A percentile compares a stretch with the other conserved stretches of the same genome.
These are phyloP conservation scores for Neurospora sp. DNA, from an alignment of 495 filamentous ascomycete species.

Conservation along the genomic window DNA sequence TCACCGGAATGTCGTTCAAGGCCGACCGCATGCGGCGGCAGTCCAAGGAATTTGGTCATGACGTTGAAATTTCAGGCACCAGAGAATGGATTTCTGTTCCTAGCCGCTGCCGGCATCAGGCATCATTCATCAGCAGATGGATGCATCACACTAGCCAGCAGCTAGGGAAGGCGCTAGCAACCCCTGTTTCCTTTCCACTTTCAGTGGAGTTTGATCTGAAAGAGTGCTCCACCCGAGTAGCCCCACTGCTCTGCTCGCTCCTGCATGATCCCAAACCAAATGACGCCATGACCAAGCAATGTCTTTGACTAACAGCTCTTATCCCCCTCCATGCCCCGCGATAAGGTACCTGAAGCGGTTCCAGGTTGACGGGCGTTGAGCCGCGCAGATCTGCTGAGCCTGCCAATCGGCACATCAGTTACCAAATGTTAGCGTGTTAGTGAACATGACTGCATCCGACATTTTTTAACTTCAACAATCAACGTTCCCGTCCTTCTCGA, in stretches of 20 bases:
- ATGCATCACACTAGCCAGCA: neutral
- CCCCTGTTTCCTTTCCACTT: neutral
- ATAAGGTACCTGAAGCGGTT: neutral
- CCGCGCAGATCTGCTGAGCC: neutral
- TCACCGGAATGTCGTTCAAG: neutral
- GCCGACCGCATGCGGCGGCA: neutral
- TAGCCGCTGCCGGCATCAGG: neutral
- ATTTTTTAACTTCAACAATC: neutral
- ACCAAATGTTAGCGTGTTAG: neutral
- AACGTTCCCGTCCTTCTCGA: neutral
- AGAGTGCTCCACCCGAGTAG: neutral
- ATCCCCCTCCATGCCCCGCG: neutral
- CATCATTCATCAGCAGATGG: neutral
- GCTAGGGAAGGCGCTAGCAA: neutral
- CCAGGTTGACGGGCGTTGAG: neutral
- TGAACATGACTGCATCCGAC: neutral
- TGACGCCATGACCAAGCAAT: neutral
- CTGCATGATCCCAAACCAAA: neutral
- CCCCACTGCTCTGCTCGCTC: neutral
- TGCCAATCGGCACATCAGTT: neutral
- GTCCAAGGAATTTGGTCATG: neutral
- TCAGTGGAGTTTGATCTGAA: neutral
- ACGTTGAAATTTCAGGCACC: neutral
- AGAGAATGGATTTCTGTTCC: neutral
- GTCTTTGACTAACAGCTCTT: neutral